Percentiles rank a stretch among this genome's conserved stretches.
Evolutionary conservation across 208 protist species (phyloP).

Genomic region (Trypanosoma conorhini): DNA sequence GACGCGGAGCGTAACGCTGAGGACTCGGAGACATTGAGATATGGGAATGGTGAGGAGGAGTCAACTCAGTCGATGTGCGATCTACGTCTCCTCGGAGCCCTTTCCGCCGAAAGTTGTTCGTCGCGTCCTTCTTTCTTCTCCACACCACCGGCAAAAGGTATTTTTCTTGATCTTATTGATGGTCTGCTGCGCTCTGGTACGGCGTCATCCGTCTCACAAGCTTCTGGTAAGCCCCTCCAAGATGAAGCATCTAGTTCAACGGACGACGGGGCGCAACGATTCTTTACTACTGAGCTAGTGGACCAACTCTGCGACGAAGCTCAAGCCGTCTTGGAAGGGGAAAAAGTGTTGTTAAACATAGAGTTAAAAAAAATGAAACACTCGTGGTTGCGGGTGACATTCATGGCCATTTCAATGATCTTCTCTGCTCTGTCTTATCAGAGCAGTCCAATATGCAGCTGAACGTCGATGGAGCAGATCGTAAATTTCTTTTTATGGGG

Average conservation of each 20-base stretch:
- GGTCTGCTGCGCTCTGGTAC: not conserved
- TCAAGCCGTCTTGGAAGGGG: constrained; percentile 33
- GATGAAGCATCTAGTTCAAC: not conserved
- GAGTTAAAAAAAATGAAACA: constrained; percentile 36
- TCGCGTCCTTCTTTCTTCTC: constrained; percentile 10
- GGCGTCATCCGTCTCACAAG: not conserved
- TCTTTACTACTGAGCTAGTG: constrained; percentile 38
- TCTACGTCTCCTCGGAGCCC: not conserved
- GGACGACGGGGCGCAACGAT: not conserved
- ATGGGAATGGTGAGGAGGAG: not conserved
- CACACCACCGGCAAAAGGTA: constrained; percentile 1
- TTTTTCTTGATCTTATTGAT: constrained; percentile 19
- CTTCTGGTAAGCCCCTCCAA: not conserved
- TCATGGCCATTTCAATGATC: constrained; percentile 77
- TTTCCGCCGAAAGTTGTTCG: not conserved
- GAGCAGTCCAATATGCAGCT: constrained; percentile 25
- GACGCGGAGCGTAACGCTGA: not conserved
- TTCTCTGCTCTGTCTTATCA: constrained; percentile 61
- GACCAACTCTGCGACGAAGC: constrained; percentile 40
- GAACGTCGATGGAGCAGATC: constrained; percentile 22
- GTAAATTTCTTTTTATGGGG: constrained; percentile 96
- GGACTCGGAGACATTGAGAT: not conserved
- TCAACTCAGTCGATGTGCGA: not conserved
- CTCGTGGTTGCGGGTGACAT: constrained; percentile 86
- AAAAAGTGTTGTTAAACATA: constrained; percentile 44